Base-by-base conservation (phyloP, 164 flowering plant genomes). In the Akebia trifoliata region DNA sequence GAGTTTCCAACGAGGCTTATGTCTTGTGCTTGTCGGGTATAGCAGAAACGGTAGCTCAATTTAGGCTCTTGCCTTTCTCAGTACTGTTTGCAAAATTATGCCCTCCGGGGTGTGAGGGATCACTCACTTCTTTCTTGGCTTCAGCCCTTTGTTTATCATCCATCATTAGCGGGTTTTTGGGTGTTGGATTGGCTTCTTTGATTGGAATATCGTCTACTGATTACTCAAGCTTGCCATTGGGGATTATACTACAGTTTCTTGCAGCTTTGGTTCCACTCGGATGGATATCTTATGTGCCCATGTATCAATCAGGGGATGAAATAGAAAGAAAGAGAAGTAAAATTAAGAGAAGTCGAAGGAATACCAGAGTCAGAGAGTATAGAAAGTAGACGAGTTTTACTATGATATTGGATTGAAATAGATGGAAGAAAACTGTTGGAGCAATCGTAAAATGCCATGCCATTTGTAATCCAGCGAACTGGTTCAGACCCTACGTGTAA, bases 61-160 rank as follows among this genome's bases (percentile, higher is more conserved):
- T 92, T 64, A 92, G 84, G 77, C 67, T 84, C 34, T 62, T 92
- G 28, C 98, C 98, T 2, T 89, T 92, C 63, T 61, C 81, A 8
- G 81, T 89, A 60, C 76, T 92, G 25, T 70, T 92, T 22, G 87
- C 84, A 14, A 83, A 75, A 54, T 58, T 83, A 55, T 82, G 93
- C 54, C 96, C 96, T 4, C 57, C 62, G 9, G 96, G 98, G 1
- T 82, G 83, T 59, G 98, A 88, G 67, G 98, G 90, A 37, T 85
- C 98, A 26, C 79, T 92, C 7, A 78, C 80, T 49, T 80, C 98
- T 14, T 88, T 92, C 69, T 64, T 84, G 22, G 90, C 87, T 30
- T 88, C 96, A 17, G 76, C 84, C 4, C 61, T 83, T 52, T 79
- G 86, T 61, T 65, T 86, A 37, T 77, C 96, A 3, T 85, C 89